Base-by-base conservation (phyloP, 768 basidiomycete genomes). In the Lactarius sanguifluus region DNA sequence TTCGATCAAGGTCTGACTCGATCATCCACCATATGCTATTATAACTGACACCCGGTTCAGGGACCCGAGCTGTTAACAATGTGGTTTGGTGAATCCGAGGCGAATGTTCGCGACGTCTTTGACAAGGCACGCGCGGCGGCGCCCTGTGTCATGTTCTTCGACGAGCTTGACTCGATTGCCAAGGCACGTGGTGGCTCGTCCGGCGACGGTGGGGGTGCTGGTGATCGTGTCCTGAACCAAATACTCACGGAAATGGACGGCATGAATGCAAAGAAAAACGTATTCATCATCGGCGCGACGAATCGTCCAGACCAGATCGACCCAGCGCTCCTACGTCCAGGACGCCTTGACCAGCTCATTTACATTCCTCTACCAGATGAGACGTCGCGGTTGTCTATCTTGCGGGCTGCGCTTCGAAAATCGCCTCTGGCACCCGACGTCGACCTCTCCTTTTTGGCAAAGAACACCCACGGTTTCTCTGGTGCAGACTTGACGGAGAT, bases 21-120 rank as follows among this genome's bases (percentile, higher is more conserved):
- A n/a, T 59, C 9, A 28, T 20, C 12, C 30, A 34, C 43, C 30
- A 30, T 28, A 40, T 41, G 40, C 25, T 34, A 16, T 56, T 1
- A 30, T 64, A 18, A 75, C 62, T 32, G 76, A 72, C 10, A 38
- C 16, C 58, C 52, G 59, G 57, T 20, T 66, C 16, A 90, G 87
- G 96, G 97, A 70, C 96, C 96, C 69, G 97, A 98, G 79, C 83
- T 98, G 52, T 87, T 98, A 52, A 99, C 96, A 7, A 98, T 98
- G 96, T 99, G 97, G 95, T 98, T 99, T 79, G 97, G 97, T 87
- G 97, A 99, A 84, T 98, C 96, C 7, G 97, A 99, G 81, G 97
- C 96, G 70, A 99, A 99, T 74, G 97, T 99, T 68, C 94, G 97
- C 72, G 96, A 98, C 72, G 94, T 98, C 70, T 99, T 99, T 79